Evolutionary conservation across 1,284 basidiomycete species (phyloP), one percentile per base, ranked within the genome.

Genomic region (Tilletia setariae): DNA sequence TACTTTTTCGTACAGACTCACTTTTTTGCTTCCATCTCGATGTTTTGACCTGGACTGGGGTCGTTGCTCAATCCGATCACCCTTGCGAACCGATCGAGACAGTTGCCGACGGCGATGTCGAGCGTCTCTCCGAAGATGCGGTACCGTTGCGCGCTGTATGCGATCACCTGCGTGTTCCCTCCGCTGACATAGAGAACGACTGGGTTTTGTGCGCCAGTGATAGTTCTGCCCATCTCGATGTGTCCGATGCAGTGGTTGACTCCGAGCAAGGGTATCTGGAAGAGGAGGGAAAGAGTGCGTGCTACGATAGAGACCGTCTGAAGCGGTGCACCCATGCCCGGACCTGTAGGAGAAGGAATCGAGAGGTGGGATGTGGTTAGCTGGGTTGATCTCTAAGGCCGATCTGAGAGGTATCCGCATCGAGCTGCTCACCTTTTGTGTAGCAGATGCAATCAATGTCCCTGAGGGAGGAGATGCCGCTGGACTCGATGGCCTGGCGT

Each of bases 121-220:
- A 99, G 87, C 13, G 96, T 98, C 84, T 99, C 96, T 30, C 96
- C 96, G 83, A 99, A 99, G 74, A 99, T 99, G 59, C 96, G 89
- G 82, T 99, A 99, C 74, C 98, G 93, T 74, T 93, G 90, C 13
- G 79, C 77, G 21, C 93, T 96, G 83, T 99, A 99, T 0, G 96
- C 96, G 74, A 99, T 98, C 42, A 99, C 94, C 84, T 99, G 96
- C 0, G 96, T 98, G 84, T 99, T 99, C 11, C 96, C 96, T 16
- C 96, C 96, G 0, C 94, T 98, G 13, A 99, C 96, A 81, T 99
- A 99, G 42, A 99, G 88, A 1, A 98, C 94, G 76, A 99, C 91
- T 0, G 96, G 96, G 78, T 98, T 96, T 69, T 89, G 89, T 1
- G 96, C 94, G 43, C 90, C 90, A 0, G 96, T 98, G 74, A 99